Base-by-base conservation (phyloP, 257 asterid species). In the Solanum ahanhuiri region DNA sequence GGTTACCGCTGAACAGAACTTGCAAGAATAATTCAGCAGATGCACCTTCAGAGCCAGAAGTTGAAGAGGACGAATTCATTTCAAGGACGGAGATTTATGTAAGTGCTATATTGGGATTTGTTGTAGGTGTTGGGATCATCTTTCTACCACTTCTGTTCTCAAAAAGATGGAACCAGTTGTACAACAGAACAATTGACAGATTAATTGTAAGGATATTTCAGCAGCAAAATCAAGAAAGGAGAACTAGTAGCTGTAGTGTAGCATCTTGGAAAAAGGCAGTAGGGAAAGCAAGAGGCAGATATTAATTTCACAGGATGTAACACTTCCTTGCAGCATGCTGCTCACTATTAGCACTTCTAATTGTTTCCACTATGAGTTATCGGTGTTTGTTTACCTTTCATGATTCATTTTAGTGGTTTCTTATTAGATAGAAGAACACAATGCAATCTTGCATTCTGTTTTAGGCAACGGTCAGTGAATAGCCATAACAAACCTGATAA, bases 61-160 rank as follows among this genome's bases (percentile, higher is more conserved):
- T 4, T 30, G 81, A 83, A 58, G 88, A 66, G 33, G 60, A 82
- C 9, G 17, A 48, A 5, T 18, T 35, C 35, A 22, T 70, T 69
- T 75, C 60, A 6, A 28, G 17, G 45, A 85, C 17, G 8, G 88
- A 85, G 18, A 86, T 88, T 43, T 90, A 85, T 69, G 67, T 31
- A 30, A 86, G 87, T 5, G 83, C 33, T 63, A 86, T 64, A 4
- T 17, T 85, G 4, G 92, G 92, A 41, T 86, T 64, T 33, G 41
- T 20, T 76, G 87, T 82, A 20, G 89, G 89, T 4, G 8, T 90
- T 28, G 85, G 66, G 48, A 28, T 81, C 81, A 48, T 86, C 4
- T 64, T 87, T 5, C 79, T 77, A 85, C 85, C 89, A 54, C 51
- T 88, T 58, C 23, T 83, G 34, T 28, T 57, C 12, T 58, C 71